Evolutionary conservation across 2,329 filamentous ascomycete genomes (phyloP).

Genomic region (Nemania bipapillata): DNA sequence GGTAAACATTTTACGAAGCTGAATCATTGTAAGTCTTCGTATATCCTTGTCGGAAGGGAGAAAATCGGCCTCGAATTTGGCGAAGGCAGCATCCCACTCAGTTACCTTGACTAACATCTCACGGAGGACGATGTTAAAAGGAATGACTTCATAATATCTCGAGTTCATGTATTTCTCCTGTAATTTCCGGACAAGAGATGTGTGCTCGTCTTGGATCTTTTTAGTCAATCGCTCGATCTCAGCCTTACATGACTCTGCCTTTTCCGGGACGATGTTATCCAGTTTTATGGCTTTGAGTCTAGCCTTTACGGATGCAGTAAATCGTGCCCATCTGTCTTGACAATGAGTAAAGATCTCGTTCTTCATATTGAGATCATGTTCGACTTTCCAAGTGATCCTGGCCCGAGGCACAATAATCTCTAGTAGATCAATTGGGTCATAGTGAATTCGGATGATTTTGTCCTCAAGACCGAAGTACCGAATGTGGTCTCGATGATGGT

Average conservation of each 20-base stretch:
- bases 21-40: constrained; percentile 86
- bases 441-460: constrained; percentile 86
- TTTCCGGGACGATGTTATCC: constrained; percentile 89
- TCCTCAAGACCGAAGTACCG: constrained; percentile 92
- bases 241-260: constrained; percentile 80
- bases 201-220: constrained; percentile 85
- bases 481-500: constrained; percentile 90
- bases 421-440: constrained; percentile 89
- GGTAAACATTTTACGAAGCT: constrained; percentile 93
- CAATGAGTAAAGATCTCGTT: constrained; percentile 88
- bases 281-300: constrained; percentile 89
- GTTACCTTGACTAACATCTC: constrained; percentile 92
- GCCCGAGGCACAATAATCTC: constrained; percentile 93
- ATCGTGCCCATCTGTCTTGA: constrained; percentile 83
- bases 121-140: constrained; percentile 86
- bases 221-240: constrained; percentile 83
- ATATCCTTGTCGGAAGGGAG: constrained; percentile 97
- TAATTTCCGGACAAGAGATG: constrained; percentile 76
- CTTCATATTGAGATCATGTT: constrained; percentile 89
- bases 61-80: constrained; percentile 90
- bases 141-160: constrained; percentile 96
- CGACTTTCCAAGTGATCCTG: constrained; percentile 96
- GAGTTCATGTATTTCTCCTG: constrained; percentile 93
- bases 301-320: constrained; percentile 86
- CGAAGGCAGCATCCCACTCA: constrained; percentile 91